A percentile compares a stretch with the other conserved stretches of the same genome.
Conservation (phyloP, 2,329 filamentous ascomycete genomes). For the Pyrenophora seminiperda region DNA sequence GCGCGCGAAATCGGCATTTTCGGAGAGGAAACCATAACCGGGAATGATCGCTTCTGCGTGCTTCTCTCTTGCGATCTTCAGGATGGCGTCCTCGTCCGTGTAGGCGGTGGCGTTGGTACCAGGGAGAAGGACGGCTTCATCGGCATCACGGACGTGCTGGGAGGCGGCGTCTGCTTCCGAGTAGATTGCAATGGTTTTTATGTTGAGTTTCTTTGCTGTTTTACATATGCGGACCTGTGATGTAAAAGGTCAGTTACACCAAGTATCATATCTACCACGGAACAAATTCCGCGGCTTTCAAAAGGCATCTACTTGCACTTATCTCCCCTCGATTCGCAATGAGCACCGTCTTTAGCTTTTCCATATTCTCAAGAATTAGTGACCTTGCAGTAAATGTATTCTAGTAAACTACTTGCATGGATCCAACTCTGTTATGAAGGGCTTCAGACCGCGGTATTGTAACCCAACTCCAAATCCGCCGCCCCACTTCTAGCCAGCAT, state of each 20-base stretch:
- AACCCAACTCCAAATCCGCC: background rate
- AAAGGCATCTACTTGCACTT: constrained; percentile 35
- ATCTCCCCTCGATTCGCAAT: constrained; percentile 67
- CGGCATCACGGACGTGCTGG: constrained; percentile 59
- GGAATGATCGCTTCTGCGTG: constrained; percentile 65
- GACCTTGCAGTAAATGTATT: background rate
- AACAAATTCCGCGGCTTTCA: background rate
- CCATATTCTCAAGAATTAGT: constrained; percentile 33
- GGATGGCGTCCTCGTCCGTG: constrained; percentile 54
- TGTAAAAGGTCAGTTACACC: constrained; percentile 21
- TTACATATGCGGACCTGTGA: constrained; percentile 54
- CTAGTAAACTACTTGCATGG: background rate
- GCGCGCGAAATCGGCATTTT: constrained; percentile 66
- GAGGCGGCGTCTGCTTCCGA: constrained; percentile 62
- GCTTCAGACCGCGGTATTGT: background rate
- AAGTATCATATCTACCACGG: constrained; percentile 1
- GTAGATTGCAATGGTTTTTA: constrained; percentile 63
- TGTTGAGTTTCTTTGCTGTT: constrained; percentile 56
- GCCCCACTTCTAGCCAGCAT: constrained; percentile 12
- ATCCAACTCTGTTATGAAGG: background rate
- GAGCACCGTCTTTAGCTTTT: constrained; percentile 57
- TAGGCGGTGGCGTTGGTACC: constrained; percentile 58
- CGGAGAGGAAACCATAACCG: constrained; percentile 70
- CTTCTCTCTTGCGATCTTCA: constrained; percentile 58
- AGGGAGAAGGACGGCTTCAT: constrained; percentile 58